Percentiles rank a stretch among this genome's conserved stretches.
phyloP scores from a whole-genome alignment of 2,329 filamentous ascomycete genomes.

The Waltergamsia citrina region DNA sequence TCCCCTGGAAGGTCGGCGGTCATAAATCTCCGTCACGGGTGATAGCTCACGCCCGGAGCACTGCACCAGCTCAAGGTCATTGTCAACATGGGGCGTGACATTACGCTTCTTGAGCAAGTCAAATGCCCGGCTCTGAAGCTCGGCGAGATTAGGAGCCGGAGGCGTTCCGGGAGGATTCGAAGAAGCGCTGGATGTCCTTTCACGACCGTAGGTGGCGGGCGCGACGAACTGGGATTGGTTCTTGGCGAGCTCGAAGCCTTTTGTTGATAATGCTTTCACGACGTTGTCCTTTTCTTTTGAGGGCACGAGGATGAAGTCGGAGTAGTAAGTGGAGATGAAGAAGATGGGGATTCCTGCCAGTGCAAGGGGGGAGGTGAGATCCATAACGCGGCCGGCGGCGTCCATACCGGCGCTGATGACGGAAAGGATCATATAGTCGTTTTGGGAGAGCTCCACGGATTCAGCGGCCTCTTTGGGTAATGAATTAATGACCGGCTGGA shows the following conservation, averaged over 20 bases:
- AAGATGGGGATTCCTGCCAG: conserved; percentile 93
- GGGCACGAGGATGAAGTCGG: conserved; percentile 91
- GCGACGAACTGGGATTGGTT: conserved; percentile 59
- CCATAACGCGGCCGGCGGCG: conserved; percentile 82
- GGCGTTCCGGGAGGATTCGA: conserved; percentile 55
- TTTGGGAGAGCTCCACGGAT: conserved; percentile 64
- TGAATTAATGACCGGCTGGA: conserved; percentile 58
- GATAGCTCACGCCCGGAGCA: conserved; percentile 59
- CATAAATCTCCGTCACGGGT: conserved; percentile 23
- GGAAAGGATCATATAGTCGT: conserved; percentile 81
- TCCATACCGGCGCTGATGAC: conserved; percentile 86
- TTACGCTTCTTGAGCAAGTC: conserved; percentile 67
- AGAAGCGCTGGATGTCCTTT: conserved; percentile 16
- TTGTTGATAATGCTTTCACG: conserved; percentile 63
- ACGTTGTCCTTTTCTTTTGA: conserved; percentile 65
- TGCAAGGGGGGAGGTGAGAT: conserved; percentile 82
- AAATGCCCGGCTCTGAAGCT: conserved; percentile 79
- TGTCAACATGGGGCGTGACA: conserved; percentile 64
- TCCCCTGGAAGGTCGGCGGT: not conserved
- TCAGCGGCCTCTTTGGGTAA: conserved; percentile 45
- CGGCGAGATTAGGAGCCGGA: conserved; percentile 66
- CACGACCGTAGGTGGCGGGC: conserved; percentile 24
- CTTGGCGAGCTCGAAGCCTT: conserved; percentile 78
- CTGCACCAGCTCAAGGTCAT: conserved; percentile 63
- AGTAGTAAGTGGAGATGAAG: conserved; percentile 98